Base-by-base conservation (phyloP, 2,329 filamentous ascomycete species). In the Scedosporium minutisporum region DNA sequence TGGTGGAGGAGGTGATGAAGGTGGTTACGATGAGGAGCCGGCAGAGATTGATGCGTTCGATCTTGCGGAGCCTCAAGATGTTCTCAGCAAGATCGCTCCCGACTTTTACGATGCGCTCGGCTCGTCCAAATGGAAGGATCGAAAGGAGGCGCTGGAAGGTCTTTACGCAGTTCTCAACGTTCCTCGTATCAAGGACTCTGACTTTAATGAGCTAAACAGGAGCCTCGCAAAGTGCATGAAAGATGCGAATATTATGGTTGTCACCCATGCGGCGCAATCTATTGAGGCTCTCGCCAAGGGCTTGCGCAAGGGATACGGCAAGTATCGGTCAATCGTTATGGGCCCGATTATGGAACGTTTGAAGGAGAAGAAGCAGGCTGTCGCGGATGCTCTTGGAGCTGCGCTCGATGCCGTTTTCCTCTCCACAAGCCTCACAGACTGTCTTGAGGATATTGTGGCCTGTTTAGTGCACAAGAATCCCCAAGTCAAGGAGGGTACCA, bases 121-220 rank as follows among this genome's bases (percentile, higher is more conserved):
- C 0, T 97, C 93, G 9, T 88, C 93, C 0, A 99, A 99, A 73
- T 99, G 95, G 95, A 99, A 99, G 72, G 96, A 99, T 68, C 84
- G 95, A 65, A 99, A 99, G 75, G 95, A 99, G 68, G 91, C 90
- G 0, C 81, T 97, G 3, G 95, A 99, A 65, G 91, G 85, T 9
- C 81, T 97, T 0, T 88, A 87, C 68, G 83, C 84, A 14, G 82
- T 86, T 3, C 75, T 96, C 62, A 96, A 96, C 68, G 88, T 96
- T 48, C 92, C 93, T 14, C 85, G 88, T 65, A 96, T 99, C 73
- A 96, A 96, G 74, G 93, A 97, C 68, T 90, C 86, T 6, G 88
- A 91, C 62, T 97, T 92, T 71, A 85, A 88, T 72, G 93, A 97
- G 69, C 82, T 97, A 67, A 86, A 90, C 63, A 84, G 90, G 65